A percentile compares a stretch with the other conserved stretches of the same genome.
These are phyloP conservation scores for Epichloe sylvatica DNA, from an alignment of 2,329 filamentous ascomycete genomes.

Conservation along the genomic window DNA sequence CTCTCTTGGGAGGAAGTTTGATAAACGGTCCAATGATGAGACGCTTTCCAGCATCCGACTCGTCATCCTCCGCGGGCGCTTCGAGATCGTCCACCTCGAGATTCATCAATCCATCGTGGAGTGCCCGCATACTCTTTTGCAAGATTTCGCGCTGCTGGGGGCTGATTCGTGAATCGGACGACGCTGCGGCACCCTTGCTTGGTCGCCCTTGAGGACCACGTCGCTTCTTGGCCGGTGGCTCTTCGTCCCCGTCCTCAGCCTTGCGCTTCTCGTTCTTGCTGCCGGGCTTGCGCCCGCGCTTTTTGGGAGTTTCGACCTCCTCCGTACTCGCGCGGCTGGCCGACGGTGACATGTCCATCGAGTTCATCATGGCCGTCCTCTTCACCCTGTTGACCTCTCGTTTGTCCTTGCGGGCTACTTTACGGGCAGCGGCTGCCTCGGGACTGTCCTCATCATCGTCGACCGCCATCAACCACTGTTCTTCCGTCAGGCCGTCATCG, in stretches of 20 bases:
- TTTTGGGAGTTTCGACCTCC: conserved; percentile 62
- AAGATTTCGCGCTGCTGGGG: conserved; percentile 60
- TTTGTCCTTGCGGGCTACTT: conserved; percentile 71
- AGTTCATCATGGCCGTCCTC: conserved; percentile 25
- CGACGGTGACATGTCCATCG: conserved; percentile 55
- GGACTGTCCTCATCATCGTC: conserved; percentile 92
- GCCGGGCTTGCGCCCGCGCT: conserved; percentile 70
- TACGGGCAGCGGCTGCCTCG: conserved; percentile 82
- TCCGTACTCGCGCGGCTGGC: conserved; percentile 75
- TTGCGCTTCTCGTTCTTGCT: conserved; percentile 75
- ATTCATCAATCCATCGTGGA: conserved; percentile 70
- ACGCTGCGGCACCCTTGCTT: conserved; percentile 37
- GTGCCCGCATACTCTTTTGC: conserved; percentile 61
- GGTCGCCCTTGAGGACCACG: conserved; percentile 55
- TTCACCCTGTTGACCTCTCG: conserved; percentile 64
- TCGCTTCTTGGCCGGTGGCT: conserved; percentile 66
- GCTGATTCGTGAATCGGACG: conserved; percentile 36
- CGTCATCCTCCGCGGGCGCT: conserved; percentile 41
- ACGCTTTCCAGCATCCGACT: conserved; percentile 48
- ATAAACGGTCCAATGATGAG: conserved; percentile 90
- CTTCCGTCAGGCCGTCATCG: conserved; percentile 92
- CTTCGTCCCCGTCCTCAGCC: conserved; percentile 62
- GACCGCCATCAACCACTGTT: conserved; percentile 97
- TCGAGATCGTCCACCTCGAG: conserved; percentile 65
- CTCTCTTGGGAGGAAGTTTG: conserved; percentile 73